These are phyloP conservation scores for Suillus cothurnatus DNA, from an alignment of 768 basidiomycete genomes.

Conservation along the genomic window DNA sequence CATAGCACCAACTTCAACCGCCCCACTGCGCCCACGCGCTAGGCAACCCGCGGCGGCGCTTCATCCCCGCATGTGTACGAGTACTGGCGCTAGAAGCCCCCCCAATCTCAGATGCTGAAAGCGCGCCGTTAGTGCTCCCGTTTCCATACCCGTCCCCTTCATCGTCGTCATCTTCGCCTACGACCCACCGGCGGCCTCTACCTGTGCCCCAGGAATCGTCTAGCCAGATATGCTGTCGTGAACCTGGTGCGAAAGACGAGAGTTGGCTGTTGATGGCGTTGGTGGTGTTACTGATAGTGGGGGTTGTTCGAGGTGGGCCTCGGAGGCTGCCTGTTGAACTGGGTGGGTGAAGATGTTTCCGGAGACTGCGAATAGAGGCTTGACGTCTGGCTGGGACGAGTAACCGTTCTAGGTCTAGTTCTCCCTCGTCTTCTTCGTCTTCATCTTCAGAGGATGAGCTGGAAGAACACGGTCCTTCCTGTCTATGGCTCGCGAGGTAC, in stretches of 20 bases:
- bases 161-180: slow-evolving; percentile 29
- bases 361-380: slow-evolving; percentile 70
- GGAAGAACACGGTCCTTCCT: slow-evolving; percentile 20
- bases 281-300: slow-evolving; percentile 13
- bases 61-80: slow-evolving; percentile 22
- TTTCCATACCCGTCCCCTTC: slow-evolving; percentile 29
- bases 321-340: slow-evolving; percentile 16
- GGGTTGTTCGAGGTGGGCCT: slow-evolving; percentile 15
- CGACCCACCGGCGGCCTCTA: slow-evolving; percentile 27
- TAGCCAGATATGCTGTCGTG: slow-evolving; percentile 18
- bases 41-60: slow-evolving; percentile 36
- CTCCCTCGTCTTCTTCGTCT: slow-evolving; percentile 54
- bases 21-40: slow-evolving; percentile 36
- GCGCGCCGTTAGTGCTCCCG: slow-evolving; percentile 9
- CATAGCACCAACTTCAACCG: neutral
- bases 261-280: slow-evolving; percentile 10
- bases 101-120: slow-evolving; percentile 22
- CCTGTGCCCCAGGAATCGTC: slow-evolving; percentile 24
- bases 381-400: slow-evolving; percentile 74
- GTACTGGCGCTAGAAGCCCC: slow-evolving; percentile 1
- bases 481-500: slow-evolving; percentile 23
- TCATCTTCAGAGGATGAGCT: slow-evolving; percentile 31
- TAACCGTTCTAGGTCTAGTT: slow-evolving; percentile 65
- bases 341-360: slow-evolving; percentile 54
- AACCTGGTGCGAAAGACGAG: slow-evolving; percentile 18